Base-by-base conservation (phyloP, 352 stramenopile genomes). In the Plasmopara muralis region DNA sequence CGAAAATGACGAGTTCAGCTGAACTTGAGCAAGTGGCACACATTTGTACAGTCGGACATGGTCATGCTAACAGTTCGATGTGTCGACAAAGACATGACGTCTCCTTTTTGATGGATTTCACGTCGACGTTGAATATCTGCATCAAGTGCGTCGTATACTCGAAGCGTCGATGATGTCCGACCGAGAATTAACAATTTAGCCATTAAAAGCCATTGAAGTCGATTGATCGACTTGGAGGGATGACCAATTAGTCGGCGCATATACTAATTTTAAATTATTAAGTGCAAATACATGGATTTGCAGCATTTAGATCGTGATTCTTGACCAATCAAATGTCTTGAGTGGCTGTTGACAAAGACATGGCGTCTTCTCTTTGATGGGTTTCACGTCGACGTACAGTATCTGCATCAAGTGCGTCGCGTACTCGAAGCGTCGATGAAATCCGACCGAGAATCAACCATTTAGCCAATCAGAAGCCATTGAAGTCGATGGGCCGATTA, bases 21-120 rank as follows among this genome's bases (percentile, higher is more conserved):
- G 64, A 75, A 18, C 34, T 55, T 8, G 62, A 61, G 4, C 68
- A 72, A 13, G 59, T 89, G 5, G 55, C 57, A 14, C 64, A 63
- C 4, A 86, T 91, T 38, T 89, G 89, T 18, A 20, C 69, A 85
- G 54, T 89, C 77, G 0, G 78, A 89, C 43, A 87, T 92, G 82
- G 38, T 79, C 12, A 71, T 90, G 68, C 74, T 76, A 0, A 74
- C 78, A 5, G 80, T 90, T 34, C 80, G 79, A 9, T 83, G 64
- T 39, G 66, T 93, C 15, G 83, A 88, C 74, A 29, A 93, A 93
- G 64, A 75, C 69, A 14, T 93, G 79, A 77, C 77, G 83, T 39
- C 53, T 83, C 52, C 59, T 93, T 1, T 90, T 90, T 29, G 45
- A 83, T 15, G 75, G 77, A 0, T 55, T 92, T 4, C 69, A 89